phyloP scores from a whole-genome alignment of 306 rosid genomes.

The Malus sieversii region DNA sequence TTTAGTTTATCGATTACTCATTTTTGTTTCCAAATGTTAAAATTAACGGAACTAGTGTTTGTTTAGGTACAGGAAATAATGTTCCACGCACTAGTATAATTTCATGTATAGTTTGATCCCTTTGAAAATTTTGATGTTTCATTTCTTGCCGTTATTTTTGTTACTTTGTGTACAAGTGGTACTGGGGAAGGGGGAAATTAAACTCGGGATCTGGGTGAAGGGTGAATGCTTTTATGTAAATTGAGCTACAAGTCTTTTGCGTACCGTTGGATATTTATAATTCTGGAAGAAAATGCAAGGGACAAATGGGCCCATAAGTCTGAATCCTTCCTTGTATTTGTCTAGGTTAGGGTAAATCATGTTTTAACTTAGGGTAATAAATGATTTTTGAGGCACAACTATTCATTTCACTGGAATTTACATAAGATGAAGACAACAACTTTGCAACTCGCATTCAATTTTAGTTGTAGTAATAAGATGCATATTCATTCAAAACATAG shows the following conservation, averaged over 20 bases:
- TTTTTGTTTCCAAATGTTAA: background rate
- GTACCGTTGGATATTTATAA: too few relatives aligned
- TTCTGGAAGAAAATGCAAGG: background rate
- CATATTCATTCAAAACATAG: background rate
- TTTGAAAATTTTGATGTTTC: background rate
- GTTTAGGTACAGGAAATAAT: background rate
- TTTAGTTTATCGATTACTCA: background rate
- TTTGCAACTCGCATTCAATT: background rate
- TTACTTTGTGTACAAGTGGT: background rate
- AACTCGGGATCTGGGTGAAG: background rate
- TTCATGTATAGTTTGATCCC: background rate
- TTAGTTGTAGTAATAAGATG: background rate
- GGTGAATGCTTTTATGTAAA: too few relatives aligned
- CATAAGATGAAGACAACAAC: background rate
- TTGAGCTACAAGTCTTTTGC: too few relatives aligned
- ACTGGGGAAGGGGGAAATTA: background rate
- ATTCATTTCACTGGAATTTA: background rate
- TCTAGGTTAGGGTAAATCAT: background rate
- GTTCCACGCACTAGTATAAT: background rate
- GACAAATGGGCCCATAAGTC: background rate
- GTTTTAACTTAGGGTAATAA: background rate
- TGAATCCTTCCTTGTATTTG: background rate
- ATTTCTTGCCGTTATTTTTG: background rate
- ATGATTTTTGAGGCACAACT: background rate
- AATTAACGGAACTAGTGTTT: background rate